phyloP scores from a whole-genome alignment of 345 rosid species.

The Acer negundo region DNA sequence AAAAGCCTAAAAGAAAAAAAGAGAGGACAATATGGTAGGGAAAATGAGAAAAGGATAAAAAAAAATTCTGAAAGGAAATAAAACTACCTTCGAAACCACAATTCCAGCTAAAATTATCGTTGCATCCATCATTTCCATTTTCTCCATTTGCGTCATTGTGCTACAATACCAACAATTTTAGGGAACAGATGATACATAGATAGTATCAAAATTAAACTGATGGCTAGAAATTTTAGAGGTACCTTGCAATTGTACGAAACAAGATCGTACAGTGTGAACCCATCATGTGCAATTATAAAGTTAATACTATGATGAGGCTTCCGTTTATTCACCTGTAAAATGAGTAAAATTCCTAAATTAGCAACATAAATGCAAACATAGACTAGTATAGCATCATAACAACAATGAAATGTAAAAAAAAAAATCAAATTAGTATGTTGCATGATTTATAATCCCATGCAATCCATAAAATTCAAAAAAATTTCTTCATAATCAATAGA shows the following conservation, averaged over 20 bases:
- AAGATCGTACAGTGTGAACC: constrained; percentile 85
- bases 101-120: constrained; percentile 93
- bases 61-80: constrained; percentile 1
- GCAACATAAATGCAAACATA: neutral
- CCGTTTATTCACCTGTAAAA: constrained; percentile 72
- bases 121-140: constrained; percentile 92
- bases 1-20: neutral
- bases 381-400: neutral
- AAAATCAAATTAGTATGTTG: neutral
- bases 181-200: constrained; percentile 11
- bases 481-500: neutral
- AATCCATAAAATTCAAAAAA: neutral
- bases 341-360: constrained; percentile 2
- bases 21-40: neutral
- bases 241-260: constrained; percentile 90
- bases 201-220: constrained; percentile 10
- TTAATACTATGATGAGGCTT: constrained; percentile 88
- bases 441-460: neutral
- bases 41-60: neutral
- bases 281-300: constrained; percentile 89
- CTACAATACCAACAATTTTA: constrained; percentile 42
- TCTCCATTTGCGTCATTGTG: constrained; percentile 98
- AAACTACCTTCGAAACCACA: constrained; percentile 89
- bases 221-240: constrained; percentile 21
- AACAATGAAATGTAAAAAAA: neutral